Base-by-base conservation (phyloP, 495 filamentous ascomycete species). In the Aspergillus campestris region DNA sequence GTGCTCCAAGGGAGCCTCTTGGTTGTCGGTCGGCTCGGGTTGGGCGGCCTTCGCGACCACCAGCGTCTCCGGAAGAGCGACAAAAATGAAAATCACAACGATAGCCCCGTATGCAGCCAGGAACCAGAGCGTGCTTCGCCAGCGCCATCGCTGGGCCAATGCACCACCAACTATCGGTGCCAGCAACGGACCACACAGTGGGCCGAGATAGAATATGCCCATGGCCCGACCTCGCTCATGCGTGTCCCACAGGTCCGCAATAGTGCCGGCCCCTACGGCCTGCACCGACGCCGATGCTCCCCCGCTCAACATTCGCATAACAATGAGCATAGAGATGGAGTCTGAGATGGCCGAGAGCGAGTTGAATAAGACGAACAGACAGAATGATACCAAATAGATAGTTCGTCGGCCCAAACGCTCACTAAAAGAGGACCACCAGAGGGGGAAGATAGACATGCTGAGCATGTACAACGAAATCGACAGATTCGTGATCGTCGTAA, bases 361-460 rank as follows among this genome's bases (percentile, higher is more conserved):
- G 35, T 81, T 86, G 66, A 84, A 95, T 13, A 95, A 40, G n/a
- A 83, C 63, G 57, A 90, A 94, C 6, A 95, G 71, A 18, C 70
- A 56, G 58, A 97, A 96, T 0, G 87, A 94, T 34, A 76, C 66
- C 12, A 97, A 56, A 61, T 95, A 96, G 42, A 97, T 89, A 7
- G 82, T 87, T 24, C 91, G 76, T 33, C 91, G 78, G 14, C 91
- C 91, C 3, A 87, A 62, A 4, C 78, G 75, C 62, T 96, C 91
- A 8, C 86, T 90, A 58, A 95, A 94, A 3, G 81, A 84, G 3
- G 86, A 92, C 90, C 90, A 95, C 88, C 89, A 96, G 5, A 96
- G 74, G 2, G 90, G 90, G 49, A 89, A 95, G 24, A 95, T 87
- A 12, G 83, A 78, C 88, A 95, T 92, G 44, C 77, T 69, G 6